Evolutionary conservation across 1,284 basidiomycete species (phyloP), one percentile per base, ranked within the genome.

Genomic region (Ganoderma leucocontextum): DNA sequence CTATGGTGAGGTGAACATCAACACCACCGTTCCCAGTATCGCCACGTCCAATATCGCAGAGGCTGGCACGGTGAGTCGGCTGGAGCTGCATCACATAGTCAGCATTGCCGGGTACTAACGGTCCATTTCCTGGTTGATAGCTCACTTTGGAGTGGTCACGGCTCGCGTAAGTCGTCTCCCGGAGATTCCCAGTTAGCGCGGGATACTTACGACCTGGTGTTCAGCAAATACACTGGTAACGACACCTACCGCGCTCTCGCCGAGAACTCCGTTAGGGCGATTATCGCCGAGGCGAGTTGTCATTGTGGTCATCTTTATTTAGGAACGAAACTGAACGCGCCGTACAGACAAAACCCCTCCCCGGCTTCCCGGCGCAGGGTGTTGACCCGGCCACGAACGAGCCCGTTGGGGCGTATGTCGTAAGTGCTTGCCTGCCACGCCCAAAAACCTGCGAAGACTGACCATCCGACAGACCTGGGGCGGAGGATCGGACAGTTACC

Each of bases 401-500:
- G 33, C 82, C 85, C 33, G 82, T 85, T 42, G 90, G 86, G 33
- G 84, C 82, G 17, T 90, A 89, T 72, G 85, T 92, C 64, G 91
- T 91, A 78, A 75, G 89, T 82, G 19, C 47, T 9, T 19, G 25
- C 17, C 1, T 22, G 15, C 5, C 3, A 44, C 12, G 22, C 9
- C 10, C 6, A 19, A 1, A 22, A 17, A 2, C 1, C n/a, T 15
- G 22, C 22, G 29, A 25, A 49, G 25, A 15, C 55, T 65, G 39
- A 69, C 29, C 19, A 42, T 9, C 4, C 36, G 6, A 49, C 17
- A 92, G 90, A 85, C 87, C 0, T 91, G 91, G 90, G 90, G 90
- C 53, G 86, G 86, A 63, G 89, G 89, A 49, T 86, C 87, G 0
- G 85, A 92, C 77, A 91, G 90, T 66, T 93, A 89, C 79, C 89